Evolutionary conservation across 176 grass and related monocot genomes (phyloP), one percentile per base, ranked within the genome.

Genomic region (Triticum dicoccoides): DNA sequence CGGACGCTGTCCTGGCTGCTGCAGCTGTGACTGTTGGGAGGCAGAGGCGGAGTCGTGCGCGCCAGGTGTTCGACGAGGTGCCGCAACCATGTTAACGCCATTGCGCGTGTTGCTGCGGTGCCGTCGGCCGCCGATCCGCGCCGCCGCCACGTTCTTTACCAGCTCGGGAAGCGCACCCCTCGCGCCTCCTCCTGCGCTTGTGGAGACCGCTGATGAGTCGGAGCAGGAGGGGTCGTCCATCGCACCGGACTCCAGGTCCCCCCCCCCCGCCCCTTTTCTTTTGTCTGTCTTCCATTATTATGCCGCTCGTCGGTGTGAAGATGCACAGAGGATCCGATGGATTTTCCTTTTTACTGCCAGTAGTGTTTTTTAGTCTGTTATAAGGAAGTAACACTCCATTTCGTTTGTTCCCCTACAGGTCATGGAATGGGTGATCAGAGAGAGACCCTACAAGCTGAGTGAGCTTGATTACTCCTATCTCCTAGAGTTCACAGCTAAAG

Each of bases 381-480:
- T 71, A 72, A 73, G 20, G 33, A 79, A 79, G 33, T 83, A 42
- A 83, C 18, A 34, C 1, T 52, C 23, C 5, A 67, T 75, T 25
- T 76, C 32, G 42, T 29, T 27, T 61, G 49, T 52, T 52, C 5
- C 49, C 49, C 29, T 34, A 74, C 80, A 98, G 96, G 88, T 98
- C 71, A 94, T 96, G 93, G 93, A 98, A 77, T 98, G 96, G 96
- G 87, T 98, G n/a, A 86, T 98, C 67, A 92, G 92, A 83, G 96
- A 98, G 91, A 94, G 88, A 32, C 96, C 96, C 9, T 98, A 98
- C 88, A 96, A 96, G 86, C 78, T 98, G 41, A 86, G 80, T 11
- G 96, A 96, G 21, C 94, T 98, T 45, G 96, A 98, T 65, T 98
- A 98, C 79, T 98, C 93, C 5, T 94, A 89, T 79, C 90, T 96